phyloP scores from a whole-genome alignment of 768 basidiomycete species.

The Grammothele lineata region DNA sequence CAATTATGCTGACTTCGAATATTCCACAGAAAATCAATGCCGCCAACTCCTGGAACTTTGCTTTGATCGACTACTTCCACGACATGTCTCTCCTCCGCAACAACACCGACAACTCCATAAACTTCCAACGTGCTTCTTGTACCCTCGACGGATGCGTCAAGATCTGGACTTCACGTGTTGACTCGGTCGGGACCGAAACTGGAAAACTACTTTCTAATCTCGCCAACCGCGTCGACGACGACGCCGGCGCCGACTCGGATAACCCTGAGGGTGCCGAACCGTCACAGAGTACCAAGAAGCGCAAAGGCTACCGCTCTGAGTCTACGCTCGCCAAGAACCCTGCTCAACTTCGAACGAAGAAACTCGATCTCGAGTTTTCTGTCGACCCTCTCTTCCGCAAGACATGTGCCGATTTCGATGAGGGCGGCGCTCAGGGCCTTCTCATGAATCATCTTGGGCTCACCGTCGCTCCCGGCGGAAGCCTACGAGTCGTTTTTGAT shows the following conservation, averaged over 20 bases:
- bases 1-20: slow-evolving; percentile 5
- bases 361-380: slow-evolving; percentile 90
- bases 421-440: slow-evolving; percentile 93
- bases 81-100: slow-evolving; percentile 96
- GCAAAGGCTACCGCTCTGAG: slow-evolving; percentile 67
- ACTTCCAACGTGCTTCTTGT: slow-evolving; percentile 97
- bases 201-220: slow-evolving; percentile 93
- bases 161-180: slow-evolving; percentile 98
- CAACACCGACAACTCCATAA: slow-evolving; percentile 91
- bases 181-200: slow-evolving; percentile 94
- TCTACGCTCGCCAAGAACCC: slow-evolving; percentile 90
- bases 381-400: slow-evolving; percentile 98
- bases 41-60: slow-evolving; percentile 96
- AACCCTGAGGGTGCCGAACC: slow-evolving; percentile 63
- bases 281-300: slow-evolving; percentile 48
- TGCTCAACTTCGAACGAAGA: slow-evolving; percentile 79
- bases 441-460: slow-evolving; percentile 93
- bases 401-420: slow-evolving; percentile 97
- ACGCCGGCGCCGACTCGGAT: slow-evolving; percentile 56
- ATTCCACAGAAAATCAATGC: slow-evolving; percentile 98
- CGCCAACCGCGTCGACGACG: slow-evolving; percentile 59
- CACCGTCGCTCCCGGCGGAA: slow-evolving; percentile 74
- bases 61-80: slow-evolving; percentile 97
- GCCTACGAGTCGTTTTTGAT: slow-evolving; percentile 90
- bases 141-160: slow-evolving; percentile 99